Evolutionary conservation across 148 eudicot genomes (phyloP), one percentile per base, ranked within the genome.

Genomic region (Oxyria digyna): DNA sequence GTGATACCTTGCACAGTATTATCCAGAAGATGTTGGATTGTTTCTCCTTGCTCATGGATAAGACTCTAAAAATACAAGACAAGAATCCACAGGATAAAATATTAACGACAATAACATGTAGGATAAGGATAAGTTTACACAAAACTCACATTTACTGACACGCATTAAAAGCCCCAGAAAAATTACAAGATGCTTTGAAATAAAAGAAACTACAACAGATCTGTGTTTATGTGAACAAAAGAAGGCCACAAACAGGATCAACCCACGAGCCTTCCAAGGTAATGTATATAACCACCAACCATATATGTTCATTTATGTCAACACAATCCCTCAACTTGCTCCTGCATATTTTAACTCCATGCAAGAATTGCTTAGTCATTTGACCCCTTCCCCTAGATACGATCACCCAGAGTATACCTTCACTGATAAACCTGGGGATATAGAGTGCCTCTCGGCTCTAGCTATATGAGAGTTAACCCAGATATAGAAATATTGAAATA

Each of bases 1-100:
- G 45, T 48, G 26, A 33, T 83, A 93, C 98, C 96, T 87, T 89
- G 95, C 46, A 93, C 81, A 40, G 90, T 89, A 67, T 83, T 83
- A 75, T 87, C 95, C 70, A 85, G 81, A 73, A 93, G 81, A 54
- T 68, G 74, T 77, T 86, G 88, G 49, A 81, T 77, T 72, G 77
- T 81, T 63, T 37, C 76, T 13, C 69, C 73, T 46, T 70, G 88
- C 69, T 81, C 73, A 72, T 83, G 82, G 78, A 81, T 74, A 72
- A 42, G 12, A 68, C 74, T 81, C 98, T 93, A 70, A 71, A 76
- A 59, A 48, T 8, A 38, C 70, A 69, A 59, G 27, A 42, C 29
- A 72, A 23, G 4, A 20, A 63, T 20, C 63, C 23, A 45, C 32
- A 66, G 27, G 59, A 20, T 10, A 12, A 3, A 27, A 38, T 33